phyloP scores from a whole-genome alignment of 331 rosid species.

The Rhamnella rubrinervis region DNA sequence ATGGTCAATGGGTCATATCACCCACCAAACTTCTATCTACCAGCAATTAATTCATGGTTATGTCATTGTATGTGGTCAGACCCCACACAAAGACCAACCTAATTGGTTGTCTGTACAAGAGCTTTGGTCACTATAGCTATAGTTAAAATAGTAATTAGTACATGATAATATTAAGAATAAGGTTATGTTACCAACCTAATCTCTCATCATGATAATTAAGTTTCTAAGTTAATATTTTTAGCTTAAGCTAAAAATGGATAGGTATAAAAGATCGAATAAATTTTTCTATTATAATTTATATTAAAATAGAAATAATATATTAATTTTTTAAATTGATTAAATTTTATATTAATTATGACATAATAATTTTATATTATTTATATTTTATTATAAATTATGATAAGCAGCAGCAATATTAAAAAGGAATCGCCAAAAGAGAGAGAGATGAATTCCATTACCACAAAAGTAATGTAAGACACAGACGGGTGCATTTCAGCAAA shows the following conservation, averaged over 20 bases:
- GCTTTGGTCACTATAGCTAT: no score
- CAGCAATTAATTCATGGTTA: constrained; percentile 45
- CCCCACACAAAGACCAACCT: constrained; percentile 22
- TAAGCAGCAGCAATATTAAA: background rate
- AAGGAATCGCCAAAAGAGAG: constrained; percentile 25
- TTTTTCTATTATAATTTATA: no score
- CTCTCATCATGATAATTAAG: background rate
- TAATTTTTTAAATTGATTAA: no score
- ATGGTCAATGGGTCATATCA: constrained; percentile 29
- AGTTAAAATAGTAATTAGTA: background rate
- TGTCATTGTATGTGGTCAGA: constrained; percentile 43
- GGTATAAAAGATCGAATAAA: background rate
- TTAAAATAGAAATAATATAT: no score
- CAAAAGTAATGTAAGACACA: constrained; percentile 32
- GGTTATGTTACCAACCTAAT: constrained; percentile 1
- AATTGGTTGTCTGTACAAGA: constrained; percentile 8
- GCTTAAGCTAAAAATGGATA: background rate
- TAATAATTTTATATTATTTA: no score
- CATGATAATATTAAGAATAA: background rate
- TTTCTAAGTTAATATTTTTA: background rate
- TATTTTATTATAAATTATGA: no score
- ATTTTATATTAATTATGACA: no score
- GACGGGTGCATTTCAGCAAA: constrained; percentile 17
- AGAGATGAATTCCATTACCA: constrained; percentile 33
- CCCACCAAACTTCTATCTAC: constrained; percentile 42